A percentile compares a stretch with the other conserved stretches of the same genome.
Evolutionary conservation across 768 basidiomycete species (phyloP).

Genomic region (Rubroboletus pulcherrimus): DNA sequence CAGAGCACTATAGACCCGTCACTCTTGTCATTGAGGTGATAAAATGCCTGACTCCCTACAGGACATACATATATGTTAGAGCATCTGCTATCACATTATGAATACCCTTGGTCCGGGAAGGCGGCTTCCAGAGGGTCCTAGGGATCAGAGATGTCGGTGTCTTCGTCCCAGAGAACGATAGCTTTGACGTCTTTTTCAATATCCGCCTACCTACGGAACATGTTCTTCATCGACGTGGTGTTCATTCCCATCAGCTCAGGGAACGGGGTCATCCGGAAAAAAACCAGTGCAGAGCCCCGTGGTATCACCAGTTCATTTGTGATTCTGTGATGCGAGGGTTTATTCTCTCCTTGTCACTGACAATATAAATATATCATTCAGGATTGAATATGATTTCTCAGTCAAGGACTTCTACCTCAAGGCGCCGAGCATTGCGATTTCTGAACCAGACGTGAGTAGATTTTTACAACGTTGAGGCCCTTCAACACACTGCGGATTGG

Average conservation of each 20-base stretch:
- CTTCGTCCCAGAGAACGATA: background rate
- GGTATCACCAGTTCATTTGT: background rate
- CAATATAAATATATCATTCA: too few species aligned
- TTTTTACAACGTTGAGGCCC: background rate
- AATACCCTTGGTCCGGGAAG: background rate
- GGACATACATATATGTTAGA: background rate
- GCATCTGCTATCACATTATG: background rate
- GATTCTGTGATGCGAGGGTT: background rate
- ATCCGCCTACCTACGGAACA: background rate
- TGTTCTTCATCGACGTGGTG: background rate
- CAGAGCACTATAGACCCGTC: background rate
- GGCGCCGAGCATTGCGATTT: background rate
- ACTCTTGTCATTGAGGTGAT: too few species aligned
- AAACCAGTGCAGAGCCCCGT: background rate
- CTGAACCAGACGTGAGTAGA: too few species aligned
- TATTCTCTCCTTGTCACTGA: background rate
- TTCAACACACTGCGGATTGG: background rate
- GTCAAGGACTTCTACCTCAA: background rate
- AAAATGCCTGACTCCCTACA: background rate
- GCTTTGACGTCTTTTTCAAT: background rate
- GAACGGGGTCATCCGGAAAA: background rate
- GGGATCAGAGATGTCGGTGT: background rate
- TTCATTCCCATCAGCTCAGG: background rate
- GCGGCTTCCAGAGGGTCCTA: background rate
- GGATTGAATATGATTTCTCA: background rate